phyloP scores from a whole-genome alignment of 441 rosid species.

The Pelargonium citronellum region DNA sequence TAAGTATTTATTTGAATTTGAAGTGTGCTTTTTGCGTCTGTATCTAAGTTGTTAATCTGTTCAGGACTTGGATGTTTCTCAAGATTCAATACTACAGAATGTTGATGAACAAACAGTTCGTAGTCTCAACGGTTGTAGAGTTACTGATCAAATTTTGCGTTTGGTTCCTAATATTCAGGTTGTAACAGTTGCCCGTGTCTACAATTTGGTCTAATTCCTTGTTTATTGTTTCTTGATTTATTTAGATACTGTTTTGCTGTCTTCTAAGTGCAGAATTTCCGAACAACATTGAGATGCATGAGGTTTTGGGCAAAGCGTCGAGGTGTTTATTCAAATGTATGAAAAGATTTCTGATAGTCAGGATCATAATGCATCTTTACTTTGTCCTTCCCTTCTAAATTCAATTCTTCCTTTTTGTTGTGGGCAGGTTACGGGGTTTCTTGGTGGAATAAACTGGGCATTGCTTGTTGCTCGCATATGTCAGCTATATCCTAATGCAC shows the following conservation, averaged over 20 bases:
- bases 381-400: conserved; percentile 9
- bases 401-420: not conserved
- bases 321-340: conserved; percentile 95
- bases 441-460: conserved; percentile 98
- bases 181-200: conserved; percentile 18
- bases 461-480: conserved; percentile 98
- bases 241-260: conserved; percentile 23
- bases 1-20: not conserved
- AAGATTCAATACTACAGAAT: conserved; percentile 82
- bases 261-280: conserved; percentile 54
- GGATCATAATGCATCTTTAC: conserved; percentile 5
- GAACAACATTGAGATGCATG: conserved; percentile 88
- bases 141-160: conserved; percentile 93
- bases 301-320: conserved; percentile 94
- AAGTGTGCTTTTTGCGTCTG: not conserved
- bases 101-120: conserved; percentile 96
- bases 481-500: conserved; percentile 93
- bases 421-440: conserved; percentile 91
- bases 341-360: conserved; percentile 15
- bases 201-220: not conserved
- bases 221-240: conserved; percentile 1
- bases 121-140: conserved; percentile 98
- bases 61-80: conserved; percentile 91
- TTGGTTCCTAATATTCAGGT: conserved; percentile 98
- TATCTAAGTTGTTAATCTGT: conserved; percentile 10